Conservation (phyloP, 768 basidiomycete genomes). For the Lentinula guzmanii region DNA sequence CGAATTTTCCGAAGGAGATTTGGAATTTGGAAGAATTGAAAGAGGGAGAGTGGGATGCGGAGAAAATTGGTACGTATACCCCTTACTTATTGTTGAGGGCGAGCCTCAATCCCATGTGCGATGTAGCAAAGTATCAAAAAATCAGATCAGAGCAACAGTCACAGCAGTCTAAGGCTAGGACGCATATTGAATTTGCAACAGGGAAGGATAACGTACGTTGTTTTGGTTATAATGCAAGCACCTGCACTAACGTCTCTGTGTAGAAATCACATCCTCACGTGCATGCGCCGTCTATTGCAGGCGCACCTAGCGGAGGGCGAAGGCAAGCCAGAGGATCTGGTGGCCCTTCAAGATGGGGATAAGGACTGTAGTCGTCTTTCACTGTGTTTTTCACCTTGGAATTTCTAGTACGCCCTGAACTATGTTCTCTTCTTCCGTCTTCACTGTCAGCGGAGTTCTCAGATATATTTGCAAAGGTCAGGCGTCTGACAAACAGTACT, state of each 20-base stretch:
- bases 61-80: slow-evolving; percentile 64
- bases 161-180: slow-evolving; percentile 23
- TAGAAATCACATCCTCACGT: neutral
- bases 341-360: neutral
- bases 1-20: slow-evolving; percentile 66
- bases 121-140: slow-evolving; percentile 55
- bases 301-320: neutral
- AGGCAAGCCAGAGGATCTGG: neutral
- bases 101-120: neutral
- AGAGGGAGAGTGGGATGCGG: slow-evolving; percentile 56
- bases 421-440: neutral
- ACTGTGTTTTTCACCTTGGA: neutral
- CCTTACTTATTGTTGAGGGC: slow-evolving; percentile 7
- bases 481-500: too few species aligned
- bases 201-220: neutral
- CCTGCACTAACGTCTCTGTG: neutral
- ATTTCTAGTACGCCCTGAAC: neutral
- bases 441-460: too few species aligned
- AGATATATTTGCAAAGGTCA: too few species aligned
- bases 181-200: slow-evolving; percentile 54
- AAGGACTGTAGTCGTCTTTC: neutral
- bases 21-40: slow-evolving; percentile 68
- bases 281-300: neutral
- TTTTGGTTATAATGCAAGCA: neutral
- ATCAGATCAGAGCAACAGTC: slow-evolving; percentile 55